phyloP scores from a whole-genome alignment of 2,329 filamentous ascomycete genomes.

The Hypoxylon sp. region DNA sequence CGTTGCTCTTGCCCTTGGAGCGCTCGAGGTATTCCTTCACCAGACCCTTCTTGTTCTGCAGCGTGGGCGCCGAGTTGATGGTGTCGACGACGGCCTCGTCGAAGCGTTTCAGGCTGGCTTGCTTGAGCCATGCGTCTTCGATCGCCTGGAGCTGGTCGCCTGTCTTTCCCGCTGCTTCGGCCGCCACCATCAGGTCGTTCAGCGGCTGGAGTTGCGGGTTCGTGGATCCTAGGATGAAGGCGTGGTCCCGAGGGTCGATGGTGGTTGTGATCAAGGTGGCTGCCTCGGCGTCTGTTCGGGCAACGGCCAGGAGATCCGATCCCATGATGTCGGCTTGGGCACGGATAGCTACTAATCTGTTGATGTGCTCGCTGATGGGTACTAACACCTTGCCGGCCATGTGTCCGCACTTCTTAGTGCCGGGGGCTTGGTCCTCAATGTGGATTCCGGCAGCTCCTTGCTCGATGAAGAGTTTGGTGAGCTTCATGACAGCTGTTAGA shows the following conservation, averaged over 20 bases:
- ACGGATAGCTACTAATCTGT: constrained; percentile 93
- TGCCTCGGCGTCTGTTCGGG: constrained; percentile 95
- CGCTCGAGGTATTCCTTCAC: constrained; percentile 72
- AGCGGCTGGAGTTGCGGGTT: constrained; percentile 86
- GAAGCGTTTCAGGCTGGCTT: constrained; percentile 87
- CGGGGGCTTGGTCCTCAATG: constrained; percentile 97
- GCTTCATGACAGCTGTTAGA: constrained; percentile 98
- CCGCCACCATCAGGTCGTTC: constrained; percentile 88
- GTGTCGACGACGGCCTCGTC: constrained; percentile 86
- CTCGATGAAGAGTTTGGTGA: constrained; percentile 97
- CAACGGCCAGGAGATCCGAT: constrained; percentile 86
- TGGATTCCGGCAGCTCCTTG: constrained; percentile 97
- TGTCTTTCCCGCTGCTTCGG: constrained; percentile 81
- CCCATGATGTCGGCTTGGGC: constrained; percentile 99
- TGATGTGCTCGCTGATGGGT: constrained; percentile 97
- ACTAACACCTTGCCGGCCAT: constrained; percentile 99
- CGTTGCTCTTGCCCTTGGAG: constrained; percentile 84
- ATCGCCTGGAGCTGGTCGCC: constrained; percentile 86
- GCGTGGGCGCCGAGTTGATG: constrained; percentile 71
- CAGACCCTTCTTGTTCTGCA: constrained; percentile 73
- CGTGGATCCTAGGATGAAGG: constrained; percentile 89
- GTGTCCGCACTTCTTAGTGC: constrained; percentile 99
- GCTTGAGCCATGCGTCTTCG: constrained; percentile 84
- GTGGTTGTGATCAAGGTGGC: constrained; percentile 96
- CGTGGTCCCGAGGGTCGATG: constrained; percentile 94